Conservation (phyloP, 1,284 basidiomycete species). For the Cystobasidium sp. region DNA sequence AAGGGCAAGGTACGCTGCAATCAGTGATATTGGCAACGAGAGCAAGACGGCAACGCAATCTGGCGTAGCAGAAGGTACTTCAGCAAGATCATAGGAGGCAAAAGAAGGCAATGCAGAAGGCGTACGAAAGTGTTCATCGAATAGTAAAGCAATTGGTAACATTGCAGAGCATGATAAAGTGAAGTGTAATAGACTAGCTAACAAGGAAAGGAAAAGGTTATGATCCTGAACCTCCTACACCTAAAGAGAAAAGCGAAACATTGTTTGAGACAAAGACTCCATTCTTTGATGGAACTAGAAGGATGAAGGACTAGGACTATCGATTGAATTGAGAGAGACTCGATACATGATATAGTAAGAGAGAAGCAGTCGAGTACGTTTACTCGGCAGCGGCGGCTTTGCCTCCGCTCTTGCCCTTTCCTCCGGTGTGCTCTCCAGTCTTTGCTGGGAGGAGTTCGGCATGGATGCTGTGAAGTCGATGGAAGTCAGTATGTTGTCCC, state of each 20-base stretch:
- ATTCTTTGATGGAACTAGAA: not conserved
- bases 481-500: too few species aligned
- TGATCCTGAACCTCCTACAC: not conserved
- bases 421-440: conserved; percentile 26
- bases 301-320: not conserved
- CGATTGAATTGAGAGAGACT: not conserved
- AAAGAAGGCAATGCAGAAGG: not conserved
- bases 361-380: not conserved
- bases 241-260: conserved; percentile 1
- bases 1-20: too few species aligned
- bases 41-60: too few species aligned
- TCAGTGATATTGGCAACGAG: too few species aligned
- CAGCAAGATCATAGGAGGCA: not conserved
- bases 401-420: conserved; percentile 41
- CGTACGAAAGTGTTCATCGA: not conserved
- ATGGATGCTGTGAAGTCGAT: conserved; percentile 42
- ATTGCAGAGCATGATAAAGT: not conserved
- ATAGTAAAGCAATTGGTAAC: conserved; percentile 1
- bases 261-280: not conserved
- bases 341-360: not conserved
- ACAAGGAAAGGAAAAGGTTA: not conserved
- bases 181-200: not conserved
- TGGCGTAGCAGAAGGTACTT: not conserved
- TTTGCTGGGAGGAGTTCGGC: conserved; percentile 44
- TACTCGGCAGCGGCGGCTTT: conserved; percentile 28